phyloP scores from a whole-genome alignment of 257 asterid genomes.

The Echium plantagineum region DNA sequence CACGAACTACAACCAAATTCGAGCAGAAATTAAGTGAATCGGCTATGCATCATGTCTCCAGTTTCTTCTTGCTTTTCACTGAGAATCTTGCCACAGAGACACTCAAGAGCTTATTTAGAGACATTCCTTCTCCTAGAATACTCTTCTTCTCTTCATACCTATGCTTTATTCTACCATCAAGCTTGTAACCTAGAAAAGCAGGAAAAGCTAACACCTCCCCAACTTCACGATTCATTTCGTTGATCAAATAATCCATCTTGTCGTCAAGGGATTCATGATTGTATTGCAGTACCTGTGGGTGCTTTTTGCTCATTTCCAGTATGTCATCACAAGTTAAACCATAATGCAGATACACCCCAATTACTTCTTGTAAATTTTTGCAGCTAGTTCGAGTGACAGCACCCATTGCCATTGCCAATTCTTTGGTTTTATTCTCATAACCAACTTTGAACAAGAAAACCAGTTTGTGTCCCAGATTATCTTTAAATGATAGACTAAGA shows the following conservation, averaged over 20 bases:
- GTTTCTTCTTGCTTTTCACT: slow-evolving; percentile 26
- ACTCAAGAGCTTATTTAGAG: slow-evolving; percentile 69
- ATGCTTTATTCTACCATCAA: slow-evolving; percentile 70
- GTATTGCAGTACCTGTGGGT: slow-evolving; percentile 75
- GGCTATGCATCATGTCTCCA: slow-evolving; percentile 8
- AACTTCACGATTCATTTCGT: slow-evolving; percentile 86
- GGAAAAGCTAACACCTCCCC: slow-evolving; percentile 73
- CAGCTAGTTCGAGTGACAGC: slow-evolving; percentile 88
- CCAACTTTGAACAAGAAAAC: slow-evolving; percentile 70
- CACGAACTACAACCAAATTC: not conserved
- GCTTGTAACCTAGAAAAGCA: slow-evolving; percentile 85
- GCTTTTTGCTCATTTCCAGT: slow-evolving; percentile 80
- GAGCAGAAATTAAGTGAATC: slow-evolving; percentile 3
- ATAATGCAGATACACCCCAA: slow-evolving; percentile 53
- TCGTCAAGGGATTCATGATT: slow-evolving; percentile 65
- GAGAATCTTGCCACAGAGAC: slow-evolving; percentile 67
- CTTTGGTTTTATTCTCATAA: slow-evolving; percentile 45
- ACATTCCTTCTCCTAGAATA: slow-evolving; percentile 63
- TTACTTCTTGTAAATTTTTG: slow-evolving; percentile 65
- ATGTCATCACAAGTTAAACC: slow-evolving; percentile 67
- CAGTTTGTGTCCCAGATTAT: slow-evolving; percentile 54
- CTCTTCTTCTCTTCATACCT: slow-evolving; percentile 58
- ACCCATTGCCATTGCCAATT: slow-evolving; percentile 78
- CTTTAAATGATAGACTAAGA: slow-evolving; percentile 60
- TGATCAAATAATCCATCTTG: slow-evolving; percentile 70